Base-by-base conservation (phyloP, 495 filamentous ascomycete genomes). In the Annulohypoxylon moriforme region DNA sequence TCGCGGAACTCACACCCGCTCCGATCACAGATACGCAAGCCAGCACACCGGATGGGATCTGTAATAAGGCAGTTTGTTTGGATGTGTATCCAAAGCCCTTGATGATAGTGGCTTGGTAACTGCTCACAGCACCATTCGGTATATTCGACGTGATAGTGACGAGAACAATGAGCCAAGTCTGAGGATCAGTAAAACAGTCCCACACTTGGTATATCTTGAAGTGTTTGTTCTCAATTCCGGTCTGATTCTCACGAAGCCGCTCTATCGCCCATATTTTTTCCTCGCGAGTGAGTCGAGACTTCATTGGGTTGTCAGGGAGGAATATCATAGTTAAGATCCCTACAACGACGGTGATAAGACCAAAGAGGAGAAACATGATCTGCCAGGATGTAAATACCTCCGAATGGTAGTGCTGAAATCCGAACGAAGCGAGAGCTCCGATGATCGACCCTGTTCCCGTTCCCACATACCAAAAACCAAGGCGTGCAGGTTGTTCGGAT, bases 191-290 rank as follows among this genome's bases (percentile, higher is more conserved):
- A 8, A 89, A 78, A 1, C 86, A 83, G 64, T 90, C 88, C 38
- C 83, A 82, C 22, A 89, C 80, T 68, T 92, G 89, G 38, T 88
- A 84, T 47, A 80, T 68, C 58, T 90, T 89, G 77, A 90, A 91
- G 33, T 86, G 83, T 76, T 90, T 90, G 73, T 90, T 91, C 63
- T 89, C 88, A 53, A 91, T 85, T 4, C 90, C 90, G 52, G 89
- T 89, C 75, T 89, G 85, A 65, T 92, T 91, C 58, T 83, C 77
- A 3, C 86, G 81, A 9, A 91, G 83, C 18, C 89, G 81, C 52
- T 88, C 88, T 57, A 92, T 78, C 0, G 85, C 85, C 46, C 89
- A 81, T 1, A 82, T 73, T 46, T 81, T 83, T 59, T 88, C 85
- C 16, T 81, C 78, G 31, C 80, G 77, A 25, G 73, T 82, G 55